phyloP scores from a whole-genome alignment of 352 stramenopile genomes.

The Globisporangium cylindrosporum region DNA sequence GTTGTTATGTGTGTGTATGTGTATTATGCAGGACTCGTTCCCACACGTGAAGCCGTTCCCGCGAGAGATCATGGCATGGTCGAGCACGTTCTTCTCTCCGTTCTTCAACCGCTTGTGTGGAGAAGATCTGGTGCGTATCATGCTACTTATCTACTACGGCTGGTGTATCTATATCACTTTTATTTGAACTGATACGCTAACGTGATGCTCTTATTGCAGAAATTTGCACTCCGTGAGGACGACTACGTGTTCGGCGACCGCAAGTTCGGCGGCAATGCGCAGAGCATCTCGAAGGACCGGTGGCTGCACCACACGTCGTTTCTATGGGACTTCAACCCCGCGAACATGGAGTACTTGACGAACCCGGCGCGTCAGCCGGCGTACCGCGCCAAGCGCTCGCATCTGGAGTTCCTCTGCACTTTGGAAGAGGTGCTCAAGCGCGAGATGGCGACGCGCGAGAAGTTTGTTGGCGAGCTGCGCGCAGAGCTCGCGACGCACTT shows the following conservation, averaged over 20 bases:
- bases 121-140: conserved; percentile 17
- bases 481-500: conserved; percentile 58
- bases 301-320: conserved; percentile 98
- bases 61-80: conserved; percentile 93
- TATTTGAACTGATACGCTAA: background rate
- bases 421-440: conserved; percentile 73
- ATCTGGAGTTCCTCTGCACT: conserved; percentile 93
- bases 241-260: conserved; percentile 95
- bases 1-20: conserved; percentile 14
- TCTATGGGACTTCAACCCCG: conserved; percentile 93
- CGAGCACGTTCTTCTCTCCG: conserved; percentile 69
- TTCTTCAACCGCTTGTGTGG: conserved; percentile 66
- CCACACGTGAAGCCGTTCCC: conserved; percentile 81
- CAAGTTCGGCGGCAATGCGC: conserved; percentile 97
- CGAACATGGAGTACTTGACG: conserved; percentile 95
- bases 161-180: background rate
- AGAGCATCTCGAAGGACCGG: conserved; percentile 92
- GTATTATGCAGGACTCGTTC: conserved; percentile 50
- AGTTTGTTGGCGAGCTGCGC: conserved; percentile 43
- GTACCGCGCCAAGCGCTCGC: conserved; percentile 91
- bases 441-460: conserved; percentile 32
- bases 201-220: conserved; percentile 21
- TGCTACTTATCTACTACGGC: background rate
- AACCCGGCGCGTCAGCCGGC: conserved; percentile 93
- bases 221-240: conserved; percentile 92